Evolutionary conservation across 768 basidiomycete genomes (phyloP), one percentile per base, ranked within the genome.

Genomic region (Macrolepiota fuliginosa): DNA sequence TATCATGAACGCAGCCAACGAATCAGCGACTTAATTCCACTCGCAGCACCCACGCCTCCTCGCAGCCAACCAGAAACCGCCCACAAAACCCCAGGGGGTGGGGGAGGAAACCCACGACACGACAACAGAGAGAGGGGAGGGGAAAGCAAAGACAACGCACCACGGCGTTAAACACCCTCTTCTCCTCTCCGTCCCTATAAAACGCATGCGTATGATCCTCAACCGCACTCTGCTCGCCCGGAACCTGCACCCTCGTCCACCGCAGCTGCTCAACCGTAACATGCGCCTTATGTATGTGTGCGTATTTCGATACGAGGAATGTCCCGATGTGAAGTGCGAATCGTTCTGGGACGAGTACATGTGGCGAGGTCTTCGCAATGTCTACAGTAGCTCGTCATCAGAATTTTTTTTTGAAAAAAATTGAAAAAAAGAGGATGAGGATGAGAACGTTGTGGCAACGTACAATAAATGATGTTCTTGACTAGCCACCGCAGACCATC

Each of bases 171-270:
- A 87, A 81, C 35, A 88, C 70, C 3, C 86, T 81, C 78, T 91
- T 96, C 71, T 98, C 96, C 2, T 95, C 92, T 1, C 96, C 96
- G 66, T 98, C 93, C 24, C 96, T 80, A 60, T 83, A 79, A 74
- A 96, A 98, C 15, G 93, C 84, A 71, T 96, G 92, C 6, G 83
- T 72, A 71, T 98, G 95, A 1, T 72, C 76, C 42, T 70, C 65
- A 0, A 45, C 47, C n/a, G 56, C 71, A 0, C 70, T 73, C 51
- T 77, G 42, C 9, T 61, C 76, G 6, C 73, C 78, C 5, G 76
- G 72, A 37, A 90, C 79, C 3, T 77, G 72, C 62, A 97, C 90
- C 4, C 95, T 84, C 2, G 86, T 77, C 96, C 96, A 98, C 47
- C 91, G 85, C 55, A 94, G 83, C 67, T 90, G 84, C 74, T 93